Evolutionary conservation across 192 early-diverging fungal genomes (phyloP), one percentile per base, ranked within the genome.

Genomic region (Entomortierella parvispora): DNA sequence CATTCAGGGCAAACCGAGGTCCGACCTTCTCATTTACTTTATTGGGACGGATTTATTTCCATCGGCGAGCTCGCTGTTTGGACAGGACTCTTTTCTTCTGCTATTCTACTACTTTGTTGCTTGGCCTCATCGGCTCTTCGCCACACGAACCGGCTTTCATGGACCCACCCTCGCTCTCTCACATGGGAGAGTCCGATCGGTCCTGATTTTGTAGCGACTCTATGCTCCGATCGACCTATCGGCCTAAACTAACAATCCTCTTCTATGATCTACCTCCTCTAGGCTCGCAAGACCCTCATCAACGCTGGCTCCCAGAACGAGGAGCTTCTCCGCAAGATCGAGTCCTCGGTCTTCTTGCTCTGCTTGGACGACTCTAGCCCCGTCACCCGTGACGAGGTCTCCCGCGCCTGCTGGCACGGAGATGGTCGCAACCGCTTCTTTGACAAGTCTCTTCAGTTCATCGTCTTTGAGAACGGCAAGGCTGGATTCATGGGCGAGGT

Each of bases 391-490:
- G 94, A 97, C 46, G 94, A 97, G 84, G 80, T 89, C 57, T 91
- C 90, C 46, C 90, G 93, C 61, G 91, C 90, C 59, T 95, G 91
- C 85, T 99, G 96, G 97, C 94, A 95, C 66, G 97, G 97, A 48
- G 91, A 97, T 79, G 97, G 96, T 51, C 89, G 90, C 65, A 99
- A 99, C 87, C 93, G 97, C 64, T 99, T 92, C 90, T 97, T 94
- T 84, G 97, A 99, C 87, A 97, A 99, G 86, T 85, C 94, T 44
- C 84, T 95, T 61, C 96, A 99, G 85, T 97, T 99, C 54, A 93
- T 98, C 81, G 92, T 97, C 54, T 95, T 93, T 83, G 96, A 96
- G 63, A 99, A 99, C 87, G 97, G 95, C 69, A 96, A 94, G 82
- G 95, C 96, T 50, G 97, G 95, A 26, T 96, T 97, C 86, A 87